Evolutionary conservation across 2,329 filamentous ascomycete genomes (phyloP), one percentile per base, ranked within the genome.

Genomic region (Canariomyces notabilis): DNA sequence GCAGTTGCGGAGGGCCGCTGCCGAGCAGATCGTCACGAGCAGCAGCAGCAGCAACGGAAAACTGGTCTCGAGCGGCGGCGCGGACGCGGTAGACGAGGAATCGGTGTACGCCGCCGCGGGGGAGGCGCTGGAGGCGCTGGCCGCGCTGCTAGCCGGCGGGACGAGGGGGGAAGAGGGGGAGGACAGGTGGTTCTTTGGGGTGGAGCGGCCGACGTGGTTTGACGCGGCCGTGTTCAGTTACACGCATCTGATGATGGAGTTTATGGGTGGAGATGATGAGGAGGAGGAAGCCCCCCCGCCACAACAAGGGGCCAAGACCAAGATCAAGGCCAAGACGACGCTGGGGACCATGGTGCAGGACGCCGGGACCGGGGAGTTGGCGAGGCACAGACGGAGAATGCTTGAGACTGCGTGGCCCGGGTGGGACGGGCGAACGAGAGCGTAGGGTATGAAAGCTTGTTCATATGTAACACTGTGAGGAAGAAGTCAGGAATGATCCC

Each of bases 141-240:
- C 53, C 7, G 71, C 75, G 7, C 64, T 81, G 5, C 26, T 29
- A 4, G 26, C 26, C 9, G 26, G 14, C 9, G 8, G 69, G 69
- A 2, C 56, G 63, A 2, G 46, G 75, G 6, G 60, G 79, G 6
- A 11, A 57, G 2, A 50, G 52, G 22, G 50, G 43, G 40, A 31
- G 15, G 54, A 46, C 14, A 53, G 44, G 6, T 79, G 74, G 73
- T 80, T 80, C 61, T 77, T 77, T 46, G 70, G 61, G 19, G 58
- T 50, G 61, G 64, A 47, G 41, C 64, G 22, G 62, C 88, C 91
- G 0, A 80, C 82, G 0, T 61, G 91, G 19, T 91, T 97, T 57
- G 93, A 98, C 67, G 90, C 91, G 6, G 82, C 80, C 44, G 79
- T 97, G 2, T 97, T 96, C 67, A 83, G 89, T 3, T 98, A 96